Conservation (phyloP, 495 filamentous ascomycete species). For the Daldinia decipiens region DNA sequence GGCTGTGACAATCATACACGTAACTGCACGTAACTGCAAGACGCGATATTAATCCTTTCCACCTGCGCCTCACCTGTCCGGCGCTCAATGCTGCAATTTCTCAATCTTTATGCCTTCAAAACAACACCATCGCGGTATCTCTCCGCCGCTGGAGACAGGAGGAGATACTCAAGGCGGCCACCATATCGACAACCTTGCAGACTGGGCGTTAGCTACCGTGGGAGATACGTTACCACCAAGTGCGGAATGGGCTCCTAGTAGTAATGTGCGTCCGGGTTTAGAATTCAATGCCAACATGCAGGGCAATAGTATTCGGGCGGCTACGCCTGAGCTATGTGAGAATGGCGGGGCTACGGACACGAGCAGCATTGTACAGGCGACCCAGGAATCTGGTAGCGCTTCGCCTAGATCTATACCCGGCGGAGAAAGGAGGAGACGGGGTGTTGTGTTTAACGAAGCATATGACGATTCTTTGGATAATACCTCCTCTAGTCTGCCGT, state of each 20-base stretch:
- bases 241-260: conserved; percentile 41
- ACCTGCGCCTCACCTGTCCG: conserved; percentile 34
- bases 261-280: conserved; percentile 34
- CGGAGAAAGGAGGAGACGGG: conserved; percentile 56
- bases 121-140: conserved; percentile 50
- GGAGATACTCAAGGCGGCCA: conserved; percentile 43
- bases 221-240: conserved; percentile 45
- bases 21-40: conserved; percentile 32
- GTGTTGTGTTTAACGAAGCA: conserved; percentile 63
- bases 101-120: conserved; percentile 43
- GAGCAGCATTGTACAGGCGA: conserved; percentile 41
- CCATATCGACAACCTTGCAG: conserved; percentile 46
- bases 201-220: conserved; percentile 51
- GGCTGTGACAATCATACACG: conserved; percentile 33
- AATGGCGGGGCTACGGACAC: conserved; percentile 43
- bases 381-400: conserved; percentile 47
- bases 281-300: conserved; percentile 38
- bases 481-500: conserved; percentile 51
- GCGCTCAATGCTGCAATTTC: conserved; percentile 42
- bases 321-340: conserved; percentile 63
- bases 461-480: conserved; percentile 55
- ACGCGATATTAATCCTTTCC: conserved; percentile 26
- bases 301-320: conserved; percentile 58
- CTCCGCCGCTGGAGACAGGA: conserved; percentile 48
- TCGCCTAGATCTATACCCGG: conserved; percentile 56